These are phyloP conservation scores for Cercospora citrullina DNA, from an alignment of 2,329 filamentous ascomycete genomes.

Conservation along the genomic window DNA sequence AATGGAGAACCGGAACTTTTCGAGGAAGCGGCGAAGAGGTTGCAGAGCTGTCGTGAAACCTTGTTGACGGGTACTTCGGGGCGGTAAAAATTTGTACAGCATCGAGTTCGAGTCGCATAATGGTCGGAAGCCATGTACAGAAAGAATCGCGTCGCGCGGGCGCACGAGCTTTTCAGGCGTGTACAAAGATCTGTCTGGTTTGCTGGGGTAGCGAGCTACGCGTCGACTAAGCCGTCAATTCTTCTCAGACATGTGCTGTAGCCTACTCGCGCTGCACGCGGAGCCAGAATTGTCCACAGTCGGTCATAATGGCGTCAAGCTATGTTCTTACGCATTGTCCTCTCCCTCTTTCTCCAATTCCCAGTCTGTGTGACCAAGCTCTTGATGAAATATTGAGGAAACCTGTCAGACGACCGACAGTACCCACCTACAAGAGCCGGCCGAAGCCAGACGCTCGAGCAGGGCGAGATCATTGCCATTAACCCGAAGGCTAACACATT, in stretches of 20 bases:
- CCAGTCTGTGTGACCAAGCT: conserved; percentile 29
- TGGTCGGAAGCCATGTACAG: not conserved
- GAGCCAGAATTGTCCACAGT: not conserved
- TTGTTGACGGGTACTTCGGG: conserved; percentile 7
- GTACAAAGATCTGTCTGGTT: too few relatives aligned
- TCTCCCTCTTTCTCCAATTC: conserved; percentile 26
- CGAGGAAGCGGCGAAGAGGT: conserved; percentile 75
- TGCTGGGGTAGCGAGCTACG: not conserved
- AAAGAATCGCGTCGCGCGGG: not conserved
- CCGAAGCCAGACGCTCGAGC: conserved; percentile 37
- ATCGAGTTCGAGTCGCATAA: not conserved
- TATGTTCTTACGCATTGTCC: too few relatives aligned
- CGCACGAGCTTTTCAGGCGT: too few relatives aligned
- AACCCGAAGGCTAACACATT: conserved; percentile 27
- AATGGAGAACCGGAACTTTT: conserved; percentile 85
- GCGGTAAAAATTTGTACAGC: not conserved
- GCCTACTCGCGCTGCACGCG: not conserved
- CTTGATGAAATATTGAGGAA: conserved; percentile 34
- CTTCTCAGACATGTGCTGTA: not conserved
- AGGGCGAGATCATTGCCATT: conserved; percentile 41
- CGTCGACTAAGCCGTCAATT: not conserved
- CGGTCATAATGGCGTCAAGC: not conserved
- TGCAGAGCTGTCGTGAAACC: conserved; percentile 66
- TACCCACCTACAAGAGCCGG: conserved; percentile 36
- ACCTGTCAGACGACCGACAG: conserved; percentile 40